Conservation (phyloP, 768 basidiomycete species). For the Termitomyces eurrhizus region DNA sequence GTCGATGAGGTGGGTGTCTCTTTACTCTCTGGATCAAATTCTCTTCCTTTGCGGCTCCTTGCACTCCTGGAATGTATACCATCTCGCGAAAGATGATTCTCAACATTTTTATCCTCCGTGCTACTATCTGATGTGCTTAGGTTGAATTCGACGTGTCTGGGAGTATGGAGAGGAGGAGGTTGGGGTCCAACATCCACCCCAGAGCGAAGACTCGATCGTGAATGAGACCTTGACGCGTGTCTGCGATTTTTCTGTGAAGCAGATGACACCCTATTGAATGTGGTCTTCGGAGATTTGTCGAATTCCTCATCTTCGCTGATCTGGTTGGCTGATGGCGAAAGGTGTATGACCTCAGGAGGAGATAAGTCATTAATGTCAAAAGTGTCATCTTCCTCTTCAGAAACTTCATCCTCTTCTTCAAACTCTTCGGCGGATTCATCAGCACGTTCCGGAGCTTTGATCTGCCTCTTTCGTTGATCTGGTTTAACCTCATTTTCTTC, state of each 20-base stretch:
- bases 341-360: conserved; percentile 39
- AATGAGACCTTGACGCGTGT: conserved; percentile 40
- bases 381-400: conserved; percentile 52
- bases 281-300: conserved; percentile 23
- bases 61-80: conserved; percentile 33
- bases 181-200: conserved; percentile 62
- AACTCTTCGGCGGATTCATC: conserved; percentile 16
- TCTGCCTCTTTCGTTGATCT: conserved; percentile 19
- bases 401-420: conserved; percentile 47
- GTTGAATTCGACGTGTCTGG: conserved; percentile 52
- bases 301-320: conserved; percentile 17
- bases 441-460: conserved; percentile 12
- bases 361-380: conserved; percentile 95
- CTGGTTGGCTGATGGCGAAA: conserved; percentile 12
- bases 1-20: conserved; percentile 60
- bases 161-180: conserved; percentile 35
- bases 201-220: conserved; percentile 40
- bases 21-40: conserved; percentile 47
- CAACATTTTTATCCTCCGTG: conserved; percentile 19
- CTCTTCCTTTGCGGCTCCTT: conserved; percentile 53
- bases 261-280: conserved; percentile 27
- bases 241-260: conserved; percentile 25
- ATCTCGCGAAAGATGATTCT: conserved; percentile 33
- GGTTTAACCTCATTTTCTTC: conserved; percentile 70
- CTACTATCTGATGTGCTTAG: conserved; percentile 20